A percentile compares a stretch with the other conserved stretches of the same genome.
These are phyloP conservation scores for Backusella morwellensis DNA, from an alignment of 192 early-diverging fungal genomes.

Conservation along the genomic window DNA sequence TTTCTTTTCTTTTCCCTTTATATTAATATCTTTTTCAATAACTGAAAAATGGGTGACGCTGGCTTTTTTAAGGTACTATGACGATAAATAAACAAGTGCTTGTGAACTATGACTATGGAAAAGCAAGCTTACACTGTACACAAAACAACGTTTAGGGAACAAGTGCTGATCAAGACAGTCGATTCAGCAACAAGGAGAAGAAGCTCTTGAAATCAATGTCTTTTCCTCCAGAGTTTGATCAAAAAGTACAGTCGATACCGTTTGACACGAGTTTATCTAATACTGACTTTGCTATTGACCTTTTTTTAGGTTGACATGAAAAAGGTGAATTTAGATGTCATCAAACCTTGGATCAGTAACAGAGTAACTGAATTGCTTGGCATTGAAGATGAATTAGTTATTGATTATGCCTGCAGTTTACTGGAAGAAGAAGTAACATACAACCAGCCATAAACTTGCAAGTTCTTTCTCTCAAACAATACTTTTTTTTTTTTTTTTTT, in stretches of 20 bases:
- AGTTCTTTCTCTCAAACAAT: neutral
- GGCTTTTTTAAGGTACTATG: constrained; percentile 52
- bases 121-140: neutral
- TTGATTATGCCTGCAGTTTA: constrained; percentile 82
- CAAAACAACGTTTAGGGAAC: constrained; percentile 51
- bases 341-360: constrained; percentile 86
- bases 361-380: constrained; percentile 75
- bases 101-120: neutral
- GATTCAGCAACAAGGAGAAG: constrained; percentile 81
- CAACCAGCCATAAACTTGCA: too few species aligned
- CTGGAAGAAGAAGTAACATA: constrained; percentile 68
- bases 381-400: constrained; percentile 92
- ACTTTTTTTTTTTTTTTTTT: neutral
- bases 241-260: constrained; percentile 57
- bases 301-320: constrained; percentile 70
- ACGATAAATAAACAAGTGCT: neutral
- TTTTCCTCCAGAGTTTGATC: constrained; percentile 75
- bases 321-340: constrained; percentile 85
- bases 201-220: constrained; percentile 76
- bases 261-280: neutral
- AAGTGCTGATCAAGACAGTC: constrained; percentile 72
- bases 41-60: constrained; percentile 45
- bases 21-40: neutral
- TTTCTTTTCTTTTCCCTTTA: neutral
- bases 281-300: neutral